phyloP scores from a whole-genome alignment of 345 rosid species.

The Hibiscus tridactylites region DNA sequence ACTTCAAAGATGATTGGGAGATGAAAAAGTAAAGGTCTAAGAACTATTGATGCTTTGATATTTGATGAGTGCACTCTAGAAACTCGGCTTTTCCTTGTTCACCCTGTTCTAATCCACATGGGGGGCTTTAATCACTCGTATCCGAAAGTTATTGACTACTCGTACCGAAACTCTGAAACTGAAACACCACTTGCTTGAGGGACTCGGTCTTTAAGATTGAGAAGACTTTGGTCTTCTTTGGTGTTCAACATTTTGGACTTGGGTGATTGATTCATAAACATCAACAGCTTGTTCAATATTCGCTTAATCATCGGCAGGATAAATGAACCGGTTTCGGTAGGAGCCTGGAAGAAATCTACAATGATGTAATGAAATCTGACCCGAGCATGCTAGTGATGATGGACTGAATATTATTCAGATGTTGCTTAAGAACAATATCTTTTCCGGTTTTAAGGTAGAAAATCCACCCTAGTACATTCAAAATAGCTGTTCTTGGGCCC shows the following conservation, averaged over 20 bases:
- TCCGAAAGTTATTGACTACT: neutral
- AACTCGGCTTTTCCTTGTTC: conserved; percentile 1
- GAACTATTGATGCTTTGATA: neutral
- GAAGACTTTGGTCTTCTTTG: neutral
- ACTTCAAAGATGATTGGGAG: neutral
- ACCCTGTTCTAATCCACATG: conserved; percentile 1
- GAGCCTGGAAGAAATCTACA: neutral
- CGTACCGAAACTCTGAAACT: too few relatives aligned
- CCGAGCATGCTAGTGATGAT: neutral
- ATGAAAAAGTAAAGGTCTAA: neutral
- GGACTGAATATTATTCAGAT: neutral
- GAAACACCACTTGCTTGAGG: neutral
- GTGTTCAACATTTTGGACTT: neutral
- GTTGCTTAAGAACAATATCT: conserved; percentile 17
- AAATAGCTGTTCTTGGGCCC: conserved; percentile 32
- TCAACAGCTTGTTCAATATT: neutral
- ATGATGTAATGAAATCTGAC: neutral
- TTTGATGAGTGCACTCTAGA: conserved; percentile 22
- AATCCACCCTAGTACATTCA: conserved; percentile 22
- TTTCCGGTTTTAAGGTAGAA: conserved; percentile 25
- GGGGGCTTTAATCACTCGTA: neutral
- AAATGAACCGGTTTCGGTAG: neutral
- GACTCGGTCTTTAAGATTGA: conserved; percentile 1
- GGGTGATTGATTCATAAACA: neutral
- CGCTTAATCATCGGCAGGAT: neutral